Evolutionary conservation across 2,329 filamentous ascomycete genomes (phyloP), one percentile per base, ranked within the genome.

Genomic region (Beauveria brongniartii): DNA sequence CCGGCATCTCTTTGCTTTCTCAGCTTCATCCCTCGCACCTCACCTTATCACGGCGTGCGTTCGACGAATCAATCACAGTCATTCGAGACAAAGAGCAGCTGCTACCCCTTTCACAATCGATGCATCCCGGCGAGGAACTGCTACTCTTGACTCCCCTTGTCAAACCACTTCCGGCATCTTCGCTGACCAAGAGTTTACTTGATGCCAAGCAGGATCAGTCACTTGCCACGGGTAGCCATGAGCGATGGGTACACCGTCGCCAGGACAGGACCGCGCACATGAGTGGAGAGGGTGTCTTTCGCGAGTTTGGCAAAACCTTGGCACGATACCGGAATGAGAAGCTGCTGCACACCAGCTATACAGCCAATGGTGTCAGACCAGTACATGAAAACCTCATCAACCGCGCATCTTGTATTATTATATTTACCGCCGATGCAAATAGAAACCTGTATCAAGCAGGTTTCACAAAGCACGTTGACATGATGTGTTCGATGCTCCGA

Each of bases 301-400:
- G 91, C 67, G 92, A 96, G 70, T 81, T 97, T 26, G 93, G 93
- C 1, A 85, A 91, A 67, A 91, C 90, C 7, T 77, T 97, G n/a
- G 92, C 93, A 12, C 83, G 93, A 57, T 89, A 92, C 65, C 82
- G 92, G 24, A 91, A 90, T 66, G 91, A 92, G 22, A 90, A 94
- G 68, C 84, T 97, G 6, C 78, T 97, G 18, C 92, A 97, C 72
- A 96, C 93, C 1, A 97, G 92, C 14, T 97, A 97, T 70, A 97
- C 93, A 0, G 90, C 92, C 1, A 96, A 96, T 67, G 92, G 92
- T 16, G 88, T 97, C 3, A 83, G 92, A 43, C 92, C 92, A 71
- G 90, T 96, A 0, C 93, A 97, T 70, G 93, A 97, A 69, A 94
- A 93, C 64, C 80, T 97, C 20, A 95, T 97, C 71, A 90, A 92